Conservation (phyloP, 768 basidiomycete species). For the Rhizopogon vinicolor region DNA sequence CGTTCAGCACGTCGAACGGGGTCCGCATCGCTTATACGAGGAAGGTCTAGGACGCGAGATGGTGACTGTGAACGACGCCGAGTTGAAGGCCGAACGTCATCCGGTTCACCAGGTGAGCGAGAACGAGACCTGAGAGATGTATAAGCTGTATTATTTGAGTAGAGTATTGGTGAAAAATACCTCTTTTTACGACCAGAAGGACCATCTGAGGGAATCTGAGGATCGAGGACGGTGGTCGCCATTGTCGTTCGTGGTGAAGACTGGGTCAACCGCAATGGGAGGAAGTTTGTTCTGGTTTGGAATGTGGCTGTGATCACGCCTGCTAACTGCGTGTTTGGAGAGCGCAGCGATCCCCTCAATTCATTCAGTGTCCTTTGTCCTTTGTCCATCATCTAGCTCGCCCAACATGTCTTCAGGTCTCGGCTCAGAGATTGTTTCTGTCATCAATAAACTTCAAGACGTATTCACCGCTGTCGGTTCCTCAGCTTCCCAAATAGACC, state of each 20-base stretch:
- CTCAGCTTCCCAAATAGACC: slow-evolving; percentile 74
- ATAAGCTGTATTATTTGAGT: neutral
- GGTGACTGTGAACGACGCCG: slow-evolving; percentile 37
- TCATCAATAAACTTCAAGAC: slow-evolving; percentile 89
- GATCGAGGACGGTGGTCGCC: slow-evolving; percentile 34
- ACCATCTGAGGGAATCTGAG: slow-evolving; percentile 27
- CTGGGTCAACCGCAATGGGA: no score
- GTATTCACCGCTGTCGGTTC: slow-evolving; percentile 84
- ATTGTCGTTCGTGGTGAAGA: slow-evolving; percentile 22
- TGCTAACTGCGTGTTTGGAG: slow-evolving; percentile 16
- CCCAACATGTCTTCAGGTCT: slow-evolving; percentile 51
- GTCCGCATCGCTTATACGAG: slow-evolving; percentile 66
- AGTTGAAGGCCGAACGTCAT: slow-evolving; percentile 34
- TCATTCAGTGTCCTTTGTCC: slow-evolving; percentile 3
- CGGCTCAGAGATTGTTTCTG: slow-evolving; percentile 75
- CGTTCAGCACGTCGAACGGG: slow-evolving; percentile 72
- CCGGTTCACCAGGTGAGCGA: slow-evolving; percentile 29
- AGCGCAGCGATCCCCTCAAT: slow-evolving; percentile 4
- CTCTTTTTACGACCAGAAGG: slow-evolving; percentile 45
- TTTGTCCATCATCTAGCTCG: slow-evolving; percentile 2
- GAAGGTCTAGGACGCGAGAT: slow-evolving; percentile 32
- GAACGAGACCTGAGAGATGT: slow-evolving; percentile 41
- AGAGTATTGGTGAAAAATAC: slow-evolving; percentile 9
- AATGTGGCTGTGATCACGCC: slow-evolving; percentile 23
- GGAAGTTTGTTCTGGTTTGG: slow-evolving; percentile 4